phyloP scores from a whole-genome alignment of 768 basidiomycete species.

The Mycena sanguinolenta region DNA sequence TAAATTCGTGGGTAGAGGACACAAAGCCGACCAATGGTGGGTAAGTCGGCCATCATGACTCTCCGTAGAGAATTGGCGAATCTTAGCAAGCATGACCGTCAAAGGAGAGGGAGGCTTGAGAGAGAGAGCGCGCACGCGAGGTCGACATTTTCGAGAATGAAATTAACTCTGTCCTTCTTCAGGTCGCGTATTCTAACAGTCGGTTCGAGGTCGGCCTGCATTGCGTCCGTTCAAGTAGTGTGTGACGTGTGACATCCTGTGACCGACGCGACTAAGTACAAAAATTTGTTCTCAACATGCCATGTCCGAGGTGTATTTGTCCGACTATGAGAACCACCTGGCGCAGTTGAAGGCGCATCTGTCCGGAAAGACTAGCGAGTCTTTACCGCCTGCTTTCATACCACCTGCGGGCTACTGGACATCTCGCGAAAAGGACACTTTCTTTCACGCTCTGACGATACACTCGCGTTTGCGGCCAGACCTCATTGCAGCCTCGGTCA shows the following conservation, averaged over 20 bases:
- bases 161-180: slow-evolving; percentile 88
- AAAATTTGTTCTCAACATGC: too few species aligned
- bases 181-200: slow-evolving; percentile 86
- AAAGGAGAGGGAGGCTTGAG: slow-evolving; percentile 30
- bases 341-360: slow-evolving; percentile 52
- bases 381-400: slow-evolving; percentile 50
- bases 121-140: slow-evolving; percentile 76
- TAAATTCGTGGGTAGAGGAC: slow-evolving; percentile 54
- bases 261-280: too few species aligned
- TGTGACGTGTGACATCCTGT: too few species aligned
- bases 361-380: slow-evolving; percentile 45
- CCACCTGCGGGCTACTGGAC: slow-evolving; percentile 70
- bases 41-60: slow-evolving; percentile 96
- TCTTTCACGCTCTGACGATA: slow-evolving; percentile 78
- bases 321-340: slow-evolving; percentile 53
- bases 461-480: slow-evolving; percentile 84
- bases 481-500: slow-evolving; percentile 77
- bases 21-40: slow-evolving; percentile 78
- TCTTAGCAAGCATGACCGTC: slow-evolving; percentile 52
- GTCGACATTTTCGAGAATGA: slow-evolving; percentile 96
- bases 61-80: slow-evolving; percentile 95
- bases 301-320: too few species aligned
- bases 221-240: too few species aligned
- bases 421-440: slow-evolving; percentile 71
- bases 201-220: slow-evolving; percentile 71